Base-by-base conservation (phyloP, 306 rosid species). In the Cicer bijugum region DNA sequence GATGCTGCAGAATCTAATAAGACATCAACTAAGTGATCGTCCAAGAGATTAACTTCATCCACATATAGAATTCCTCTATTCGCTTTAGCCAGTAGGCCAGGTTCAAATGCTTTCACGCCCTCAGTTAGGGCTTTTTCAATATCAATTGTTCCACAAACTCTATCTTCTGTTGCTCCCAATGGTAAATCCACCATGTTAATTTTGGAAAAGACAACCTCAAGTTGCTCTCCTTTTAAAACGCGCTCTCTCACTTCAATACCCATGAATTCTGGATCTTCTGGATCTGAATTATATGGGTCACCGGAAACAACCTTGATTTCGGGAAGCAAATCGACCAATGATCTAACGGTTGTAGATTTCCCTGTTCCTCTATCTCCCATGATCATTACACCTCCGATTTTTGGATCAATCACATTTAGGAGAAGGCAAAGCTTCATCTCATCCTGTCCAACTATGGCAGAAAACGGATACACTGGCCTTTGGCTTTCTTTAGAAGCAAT, bases 151-250 rank as follows among this genome's bases (percentile, higher is more conserved):
- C 97, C 98, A 39, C 97, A 93, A 3, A 93, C 98, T 70, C 97
- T 85, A 74, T 91, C 97, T 79, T 93, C 94, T 5, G 97, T 93
- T 38, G 98, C 98, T 53, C 98, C 96, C 75, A 93, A 44, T 12
- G 98, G 98, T 61, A 93, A 86, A 85, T 93, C 98, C 46, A 93
- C 98, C 98, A 93, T 93, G 85, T 88, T 91, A 73, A 93, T 93
- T 80, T 93, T 91, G 72, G 90, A 69, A 83, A 82, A 57, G 16
- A 80, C 86, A 57, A 89, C 91, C 11, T 81, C 62, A 51, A 86
- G 91, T 17, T 85, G 37, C 69, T 91, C 96, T 74, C 97, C 96
- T 84, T 86, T 88, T 9, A 71, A n/a, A 50, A 82, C 68, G 12
- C 86, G 83, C 70, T 89, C 98, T 56, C 94, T 85, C 76, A 88